Conservation (phyloP, 1,139 yeast species). For the Sugiyamaella grinbergsii region DNA sequence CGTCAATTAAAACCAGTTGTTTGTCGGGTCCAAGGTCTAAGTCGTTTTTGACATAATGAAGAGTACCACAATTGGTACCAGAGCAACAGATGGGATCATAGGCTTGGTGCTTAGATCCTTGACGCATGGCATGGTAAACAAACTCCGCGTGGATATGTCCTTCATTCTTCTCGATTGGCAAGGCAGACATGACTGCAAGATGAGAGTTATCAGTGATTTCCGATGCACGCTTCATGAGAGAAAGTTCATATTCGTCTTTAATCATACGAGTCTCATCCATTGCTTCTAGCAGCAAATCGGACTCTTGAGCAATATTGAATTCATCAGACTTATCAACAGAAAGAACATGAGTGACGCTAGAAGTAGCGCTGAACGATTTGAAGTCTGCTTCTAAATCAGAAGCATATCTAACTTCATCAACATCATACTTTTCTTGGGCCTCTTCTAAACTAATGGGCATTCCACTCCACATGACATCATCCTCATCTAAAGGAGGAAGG, state of each 20-base stretch:
- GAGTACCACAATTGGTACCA: slow-evolving; percentile 87
- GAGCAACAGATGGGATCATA: slow-evolving; percentile 96
- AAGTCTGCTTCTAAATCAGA: slow-evolving; percentile 49
- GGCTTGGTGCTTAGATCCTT: slow-evolving; percentile 84
- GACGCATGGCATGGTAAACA: slow-evolving; percentile 88
- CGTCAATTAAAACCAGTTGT: slow-evolving; percentile 80
- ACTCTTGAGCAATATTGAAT: slow-evolving; percentile 27
- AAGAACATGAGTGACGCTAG: slow-evolving; percentile 37
- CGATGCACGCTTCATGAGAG: slow-evolving; percentile 75
- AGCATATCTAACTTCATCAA: slow-evolving; percentile 74
- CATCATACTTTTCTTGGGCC: slow-evolving; percentile 68
- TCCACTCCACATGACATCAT: slow-evolving; percentile 97
- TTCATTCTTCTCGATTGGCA: slow-evolving; percentile 84
- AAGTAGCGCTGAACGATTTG: slow-evolving; percentile 19
- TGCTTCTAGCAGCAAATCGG: slow-evolving; percentile 51
- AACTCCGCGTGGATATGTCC: slow-evolving; percentile 95
- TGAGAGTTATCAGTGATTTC: slow-evolving; percentile 86
- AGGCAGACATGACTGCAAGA: slow-evolving; percentile 86
- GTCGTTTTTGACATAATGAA: slow-evolving; percentile 87
- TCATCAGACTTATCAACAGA: slow-evolving; percentile 47
- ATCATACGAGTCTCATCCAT: slow-evolving; percentile 83
- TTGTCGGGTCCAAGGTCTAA: slow-evolving; percentile 54
- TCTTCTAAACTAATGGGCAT: slow-evolving; percentile 70
- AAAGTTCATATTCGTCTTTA: slow-evolving; percentile 81
- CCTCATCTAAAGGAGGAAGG: slow-evolving; percentile 79